phyloP scores from a whole-genome alignment of 2,329 filamentous ascomycete genomes.

The Penicillium sp. region DNA sequence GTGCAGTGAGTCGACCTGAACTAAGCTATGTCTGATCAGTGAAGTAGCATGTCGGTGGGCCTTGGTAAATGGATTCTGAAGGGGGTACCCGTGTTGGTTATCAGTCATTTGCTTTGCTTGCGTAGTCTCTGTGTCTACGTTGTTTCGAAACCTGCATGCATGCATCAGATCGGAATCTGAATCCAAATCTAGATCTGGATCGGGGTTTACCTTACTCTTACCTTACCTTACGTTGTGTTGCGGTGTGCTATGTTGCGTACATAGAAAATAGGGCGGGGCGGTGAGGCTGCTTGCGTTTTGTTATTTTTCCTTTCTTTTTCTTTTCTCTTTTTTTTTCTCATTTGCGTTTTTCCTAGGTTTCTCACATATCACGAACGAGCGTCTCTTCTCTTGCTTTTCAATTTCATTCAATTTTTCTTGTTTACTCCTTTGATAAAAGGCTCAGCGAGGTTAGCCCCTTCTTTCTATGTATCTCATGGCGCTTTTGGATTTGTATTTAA shows the following conservation, averaged over 20 bases:
- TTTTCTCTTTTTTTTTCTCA: not conserved
- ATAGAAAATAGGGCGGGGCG: conserved; percentile 2
- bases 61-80: not conserved
- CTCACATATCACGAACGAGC: conserved; percentile 8
- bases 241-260: not conserved
- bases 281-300: not conserved
- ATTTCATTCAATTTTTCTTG: too few species aligned
- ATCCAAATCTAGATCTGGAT: not conserved
- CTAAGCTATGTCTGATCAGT: too few species aligned
- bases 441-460: not conserved
- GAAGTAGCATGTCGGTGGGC: not conserved
- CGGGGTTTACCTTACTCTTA: not conserved
- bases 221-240: not conserved
- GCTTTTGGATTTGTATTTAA: not conserved
- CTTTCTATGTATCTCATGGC: not conserved
- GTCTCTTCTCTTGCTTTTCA: conserved; percentile 4
- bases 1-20: conserved; percentile 33
- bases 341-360: not conserved
- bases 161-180: not conserved
- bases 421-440: not conserved
- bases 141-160: conserved; percentile 5
- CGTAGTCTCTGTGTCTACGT: not conserved
- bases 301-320: not conserved
- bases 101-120: conserved; percentile 6
- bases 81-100: not conserved